A percentile compares a stretch with the other conserved stretches of the same genome.
Evolutionary conservation across 2,329 filamentous ascomycete genomes (phyloP).

Genomic region (Pseudocercospora fuligena): DNA sequence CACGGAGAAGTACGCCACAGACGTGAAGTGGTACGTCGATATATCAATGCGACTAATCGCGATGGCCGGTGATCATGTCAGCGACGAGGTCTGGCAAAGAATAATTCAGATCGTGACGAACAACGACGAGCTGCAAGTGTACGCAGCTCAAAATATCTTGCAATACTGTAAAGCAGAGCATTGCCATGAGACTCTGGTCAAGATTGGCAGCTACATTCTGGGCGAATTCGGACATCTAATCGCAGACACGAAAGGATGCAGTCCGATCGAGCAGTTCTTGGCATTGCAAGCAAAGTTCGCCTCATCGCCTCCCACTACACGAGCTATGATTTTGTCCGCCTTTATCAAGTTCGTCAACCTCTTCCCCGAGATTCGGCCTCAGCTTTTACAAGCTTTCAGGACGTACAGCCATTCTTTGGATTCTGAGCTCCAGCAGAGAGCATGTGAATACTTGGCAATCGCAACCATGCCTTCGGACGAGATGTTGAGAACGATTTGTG

Average conservation of each 20-base stretch:
- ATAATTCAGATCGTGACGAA: conserved; percentile 99
- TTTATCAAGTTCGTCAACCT: conserved; percentile 98
- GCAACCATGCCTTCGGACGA: conserved; percentile 88
- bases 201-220: conserved; percentile 94
- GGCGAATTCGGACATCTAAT: conserved; percentile 97
- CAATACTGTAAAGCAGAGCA: conserved; percentile 91
- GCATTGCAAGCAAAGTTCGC: conserved; percentile 89
- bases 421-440: conserved; percentile 92
- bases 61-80: conserved; percentile 97
- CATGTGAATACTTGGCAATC: conserved; percentile 90
- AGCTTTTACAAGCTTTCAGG: conserved; percentile 86
- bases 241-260: conserved; percentile 88
- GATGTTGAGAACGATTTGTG: conserved; percentile 87
- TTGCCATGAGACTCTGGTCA: conserved; percentile 95
- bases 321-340: conserved; percentile 91
- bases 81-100: conserved; percentile 98
- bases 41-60: conserved; percentile 93
- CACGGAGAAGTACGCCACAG: conserved; percentile 97
- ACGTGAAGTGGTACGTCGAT: conserved; percentile 99
- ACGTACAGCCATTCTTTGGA: conserved; percentile 94
- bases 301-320: conserved; percentile 83
- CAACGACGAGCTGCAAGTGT: conserved; percentile 96
- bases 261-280: conserved; percentile 95
- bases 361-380: conserved; percentile 97
- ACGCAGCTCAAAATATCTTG: conserved; percentile 90